Evolutionary conservation across 208 protist species (phyloP), one percentile per base, ranked within the genome.

Genomic region (Vickermania ingenoplastis): DNA sequence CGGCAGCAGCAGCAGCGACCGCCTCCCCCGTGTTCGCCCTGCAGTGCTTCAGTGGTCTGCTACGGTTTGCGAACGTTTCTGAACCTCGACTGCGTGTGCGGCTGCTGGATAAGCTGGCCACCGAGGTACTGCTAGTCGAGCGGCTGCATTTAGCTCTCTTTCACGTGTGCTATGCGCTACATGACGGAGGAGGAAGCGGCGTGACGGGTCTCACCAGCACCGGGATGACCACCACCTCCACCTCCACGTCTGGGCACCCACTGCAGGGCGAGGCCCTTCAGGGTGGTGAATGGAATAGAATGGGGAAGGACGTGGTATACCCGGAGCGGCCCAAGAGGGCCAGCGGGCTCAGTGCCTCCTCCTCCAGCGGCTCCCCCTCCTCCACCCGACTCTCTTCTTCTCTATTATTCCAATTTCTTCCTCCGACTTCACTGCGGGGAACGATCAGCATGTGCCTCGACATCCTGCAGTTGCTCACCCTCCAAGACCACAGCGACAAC

Each of bases 51-150:
- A 72, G 74, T 26, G 81, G 80, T 14, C 53, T 91, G 29, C 60
- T 77, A 0, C 79, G 62, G 50, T 86, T 94, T 79, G 83, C 73
- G 27, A 69, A 73, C 29, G 84, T 78, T 69, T 69, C 77, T 5
- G 81, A 84, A n/a, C 63, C 77, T 2, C 80, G 74, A 54, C 50
- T 84, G 48, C 76, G 82, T 0, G 79, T 68, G 25, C 80, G 82
- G 48, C 63, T 86, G 28, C 67, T 94, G 13, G 80, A 91, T 69
- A 79, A 73, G 50, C 77, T 94, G 68, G 70, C 77, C 14, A 64
- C 61, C 3, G 87, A 89, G 48, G 87, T 83, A 27, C 57, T 91
- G 17, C 11, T 45, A 17, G 65, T 91, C 54, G 71, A 79, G 41
- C 54, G 36, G 11, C 17, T 45, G 36, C 11, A 45, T 7, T 17